Conservation (phyloP, 768 basidiomycete genomes). For the Lactarius evosmus region DNA sequence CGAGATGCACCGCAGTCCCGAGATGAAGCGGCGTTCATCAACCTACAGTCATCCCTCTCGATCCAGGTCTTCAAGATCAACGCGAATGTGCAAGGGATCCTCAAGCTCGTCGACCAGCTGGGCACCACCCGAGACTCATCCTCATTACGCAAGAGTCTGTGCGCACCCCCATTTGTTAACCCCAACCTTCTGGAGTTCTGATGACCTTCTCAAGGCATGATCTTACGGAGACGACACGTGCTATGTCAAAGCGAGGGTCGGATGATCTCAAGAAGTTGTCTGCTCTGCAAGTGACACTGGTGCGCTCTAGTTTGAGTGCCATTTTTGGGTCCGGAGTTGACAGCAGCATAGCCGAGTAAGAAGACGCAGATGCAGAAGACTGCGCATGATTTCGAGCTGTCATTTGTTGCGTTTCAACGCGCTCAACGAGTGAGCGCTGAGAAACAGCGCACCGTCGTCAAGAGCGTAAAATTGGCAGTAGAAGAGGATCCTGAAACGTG, state of each 20-base stretch:
- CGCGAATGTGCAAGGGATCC: constrained; percentile 91
- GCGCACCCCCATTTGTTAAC: constrained; percentile 35
- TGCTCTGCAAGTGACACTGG: constrained; percentile 57
- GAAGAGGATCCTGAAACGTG: constrained; percentile 58
- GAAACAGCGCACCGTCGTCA: constrained; percentile 83
- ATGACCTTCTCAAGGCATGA: constrained; percentile 61
- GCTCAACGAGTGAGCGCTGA: constrained; percentile 90
- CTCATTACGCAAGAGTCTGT: constrained; percentile 80
- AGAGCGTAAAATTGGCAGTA: constrained; percentile 78
- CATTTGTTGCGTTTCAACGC: constrained; percentile 86
- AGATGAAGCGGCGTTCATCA: constrained; percentile 73
- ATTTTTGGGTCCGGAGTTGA: background rate
- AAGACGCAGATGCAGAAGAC: constrained; percentile 89
- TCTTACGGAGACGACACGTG: constrained; percentile 89
- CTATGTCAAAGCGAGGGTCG: constrained; percentile 91
- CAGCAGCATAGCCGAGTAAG: constrained; percentile 56
- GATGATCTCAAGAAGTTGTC: constrained; percentile 91
- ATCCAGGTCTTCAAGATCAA: constrained; percentile 99
- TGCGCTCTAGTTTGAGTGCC: constrained; percentile 35
- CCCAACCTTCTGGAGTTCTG: background rate
- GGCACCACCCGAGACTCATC: constrained; percentile 82
- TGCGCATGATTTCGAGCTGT: constrained; percentile 87
- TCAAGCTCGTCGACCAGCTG: constrained; percentile 95
- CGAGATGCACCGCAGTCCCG: constrained; percentile 37
- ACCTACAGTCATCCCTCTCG: constrained; percentile 74